Base-by-base conservation (phyloP, 148 eudicot species). In the Rhododendron molle region DNA sequence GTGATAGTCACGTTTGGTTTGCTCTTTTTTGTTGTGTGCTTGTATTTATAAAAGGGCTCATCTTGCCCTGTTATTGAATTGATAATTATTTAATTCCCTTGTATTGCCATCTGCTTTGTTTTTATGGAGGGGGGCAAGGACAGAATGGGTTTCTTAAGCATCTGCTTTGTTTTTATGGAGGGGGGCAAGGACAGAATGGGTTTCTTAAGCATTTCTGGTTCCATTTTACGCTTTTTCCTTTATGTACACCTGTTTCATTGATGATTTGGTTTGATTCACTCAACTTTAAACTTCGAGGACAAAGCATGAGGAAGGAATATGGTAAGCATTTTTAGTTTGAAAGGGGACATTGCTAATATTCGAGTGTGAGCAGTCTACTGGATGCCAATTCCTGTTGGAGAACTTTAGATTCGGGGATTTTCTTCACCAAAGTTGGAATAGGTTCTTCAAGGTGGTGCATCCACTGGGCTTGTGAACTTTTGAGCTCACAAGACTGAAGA, bases 241-340 rank as follows among this genome's bases (percentile, higher is more conserved):
- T 26, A 32, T 72, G 36, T 32, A 72, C 40, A 72, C 38, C 23
- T 76, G 47, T 76, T 76, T 76, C 23, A 21, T 54, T 83, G 58
- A 28, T 71, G 2, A n/a, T 43, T 30, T 83, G 62, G 78, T 46
- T 49, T 83, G 20, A 40, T n/a, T 28, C 34, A 49, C 81, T 46
- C 40, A 47, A 83, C 44, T 65, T 85, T 81, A 21, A 78, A 80
- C 87, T 85, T 87, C n/a, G 90, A 96, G 99, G 99, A 94, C 60
- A 96, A 96, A 89, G 93, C 94, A 83, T 90, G 99, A 38, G 43
- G 99, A 95, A 87, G 99, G 90, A 15, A 92, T 96, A 84, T 96
- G 99, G 99, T 94, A 90, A 86, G 93, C 85, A 46, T 44, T 50
- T 60, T 72, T 69, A 21, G 74, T 26, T 69, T 69, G 15, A 28